Conservation (phyloP, 2,329 filamentous ascomycete genomes). For the Penicillium sp. region DNA sequence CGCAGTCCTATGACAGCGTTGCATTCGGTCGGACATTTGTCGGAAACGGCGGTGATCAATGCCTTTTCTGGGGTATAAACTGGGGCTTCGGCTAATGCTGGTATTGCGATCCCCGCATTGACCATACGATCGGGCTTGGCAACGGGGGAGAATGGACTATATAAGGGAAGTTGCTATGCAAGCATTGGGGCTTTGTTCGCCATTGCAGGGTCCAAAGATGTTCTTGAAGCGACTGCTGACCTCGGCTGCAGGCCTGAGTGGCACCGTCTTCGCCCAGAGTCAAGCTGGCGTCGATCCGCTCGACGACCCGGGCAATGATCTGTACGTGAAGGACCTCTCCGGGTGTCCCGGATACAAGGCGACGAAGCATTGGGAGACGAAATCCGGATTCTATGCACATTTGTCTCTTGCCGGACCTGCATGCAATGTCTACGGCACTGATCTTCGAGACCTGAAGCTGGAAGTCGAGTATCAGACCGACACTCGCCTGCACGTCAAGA, state of each 20-base stretch:
- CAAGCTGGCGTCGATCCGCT: conserved; percentile 32
- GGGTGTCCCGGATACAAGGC: conserved; percentile 45
- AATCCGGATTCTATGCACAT: conserved; percentile 66
- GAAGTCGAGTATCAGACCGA: conserved; percentile 68
- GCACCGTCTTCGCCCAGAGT: conserved; percentile 21
- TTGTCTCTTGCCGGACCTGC: conserved; percentile 70
- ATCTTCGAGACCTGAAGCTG: conserved; percentile 61
- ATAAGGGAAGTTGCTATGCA: neutral
- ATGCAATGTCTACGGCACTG: conserved; percentile 65
- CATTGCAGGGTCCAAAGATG: conserved; percentile 14
- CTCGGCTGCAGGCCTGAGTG: conserved; percentile 18
- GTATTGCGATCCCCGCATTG: neutral
- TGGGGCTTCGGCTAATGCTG: neutral
- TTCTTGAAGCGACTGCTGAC: conserved; percentile 21
- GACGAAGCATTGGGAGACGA: conserved; percentile 39
- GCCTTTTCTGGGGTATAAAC: neutral
- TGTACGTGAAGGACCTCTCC: conserved; percentile 56
- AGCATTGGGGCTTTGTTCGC: neutral
- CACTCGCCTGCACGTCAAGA: conserved; percentile 73
- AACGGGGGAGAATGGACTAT: neutral
- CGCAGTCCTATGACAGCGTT: neutral
- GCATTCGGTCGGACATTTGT: conserved; percentile 19
- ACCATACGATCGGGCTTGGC: neutral
- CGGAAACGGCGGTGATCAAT: conserved; percentile 1
- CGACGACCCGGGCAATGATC: conserved; percentile 23